Conservation (phyloP, 2,329 filamentous ascomycete species). For the Leptoxyphium fumago region DNA sequence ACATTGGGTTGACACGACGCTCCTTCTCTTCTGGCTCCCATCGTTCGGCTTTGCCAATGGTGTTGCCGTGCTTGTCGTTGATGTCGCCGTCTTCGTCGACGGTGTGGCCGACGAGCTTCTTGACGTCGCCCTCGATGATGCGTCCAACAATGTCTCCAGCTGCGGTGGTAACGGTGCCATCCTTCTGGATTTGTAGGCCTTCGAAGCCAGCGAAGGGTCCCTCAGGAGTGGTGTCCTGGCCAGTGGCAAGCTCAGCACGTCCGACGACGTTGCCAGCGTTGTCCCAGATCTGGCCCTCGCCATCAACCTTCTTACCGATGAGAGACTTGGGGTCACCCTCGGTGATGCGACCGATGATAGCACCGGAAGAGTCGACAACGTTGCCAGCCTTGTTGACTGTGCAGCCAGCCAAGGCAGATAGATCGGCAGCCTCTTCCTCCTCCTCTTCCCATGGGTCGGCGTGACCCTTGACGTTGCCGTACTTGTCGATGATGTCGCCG, state of each 20-base stretch:
- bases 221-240: slow-evolving; percentile 35
- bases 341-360: slow-evolving; percentile 41
- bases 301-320: slow-evolving; percentile 47
- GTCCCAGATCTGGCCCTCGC: slow-evolving; percentile 49
- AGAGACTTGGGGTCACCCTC: slow-evolving; percentile 43
- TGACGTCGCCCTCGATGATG: slow-evolving; percentile 34
- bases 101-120: slow-evolving; percentile 36
- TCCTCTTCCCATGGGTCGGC: slow-evolving; percentile 39
- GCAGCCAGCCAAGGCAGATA: slow-evolving; percentile 46
- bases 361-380: slow-evolving; percentile 44
- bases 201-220: slow-evolving; percentile 48
- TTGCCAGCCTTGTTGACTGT: slow-evolving; percentile 50
- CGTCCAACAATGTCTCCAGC: slow-evolving; percentile 34
- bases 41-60: slow-evolving; percentile 37
- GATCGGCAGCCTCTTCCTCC: slow-evolving; percentile 33
- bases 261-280: slow-evolving; percentile 48
- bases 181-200: slow-evolving; percentile 40
- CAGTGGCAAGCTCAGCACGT: slow-evolving; percentile 41
- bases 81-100: slow-evolving; percentile 39
- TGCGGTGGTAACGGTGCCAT: slow-evolving; percentile 37
- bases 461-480: slow-evolving; percentile 47
- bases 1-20: slow-evolving; percentile 45
- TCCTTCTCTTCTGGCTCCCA: slow-evolving; percentile 41
- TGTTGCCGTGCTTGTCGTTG: slow-evolving; percentile 39
- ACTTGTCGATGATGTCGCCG: slow-evolving; percentile 67